Percentiles rank a stretch among this genome's conserved stretches.
Evolutionary conservation across 495 filamentous ascomycete species (phyloP).

Genomic region (Xylaria flabelliformis): DNA sequence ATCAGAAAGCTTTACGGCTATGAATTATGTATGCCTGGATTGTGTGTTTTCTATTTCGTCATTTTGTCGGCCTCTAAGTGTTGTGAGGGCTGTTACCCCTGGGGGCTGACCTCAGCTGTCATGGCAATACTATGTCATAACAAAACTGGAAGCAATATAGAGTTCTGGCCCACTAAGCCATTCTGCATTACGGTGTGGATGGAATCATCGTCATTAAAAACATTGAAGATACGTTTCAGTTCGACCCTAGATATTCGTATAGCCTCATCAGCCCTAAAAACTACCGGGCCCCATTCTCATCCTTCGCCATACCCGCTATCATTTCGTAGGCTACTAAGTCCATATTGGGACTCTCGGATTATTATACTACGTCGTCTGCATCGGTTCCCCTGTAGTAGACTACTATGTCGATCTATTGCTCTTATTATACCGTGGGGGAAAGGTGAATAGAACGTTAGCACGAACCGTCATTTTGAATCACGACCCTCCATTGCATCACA

Average conservation of each 20-base stretch:
- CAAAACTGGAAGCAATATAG: slow-evolving; percentile 17
- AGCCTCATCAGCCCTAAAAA: background rate
- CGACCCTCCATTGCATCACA: background rate
- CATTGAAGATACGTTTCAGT: background rate
- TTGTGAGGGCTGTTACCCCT: background rate
- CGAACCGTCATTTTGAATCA: background rate
- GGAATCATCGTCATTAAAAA: background rate
- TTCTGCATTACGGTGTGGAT: background rate
- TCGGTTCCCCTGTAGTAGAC: background rate
- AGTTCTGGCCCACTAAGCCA: slow-evolving; percentile 6
- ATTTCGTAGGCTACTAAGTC: background rate
- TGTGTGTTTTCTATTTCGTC: background rate
- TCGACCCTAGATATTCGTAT: background rate
- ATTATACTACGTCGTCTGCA: slow-evolving; percentile 12
- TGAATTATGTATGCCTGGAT: background rate
- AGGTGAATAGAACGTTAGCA: background rate
- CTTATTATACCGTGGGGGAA: background rate
- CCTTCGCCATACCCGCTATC: background rate
- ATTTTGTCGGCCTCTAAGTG: background rate
- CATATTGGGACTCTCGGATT: background rate
- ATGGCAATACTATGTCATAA: slow-evolving; percentile 8
- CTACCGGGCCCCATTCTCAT: background rate
- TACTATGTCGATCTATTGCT: background rate
- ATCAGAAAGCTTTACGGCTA: too few species aligned
- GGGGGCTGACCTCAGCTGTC: slow-evolving; percentile 2